A percentile compares a stretch with the other conserved stretches of the same genome.
Conservation (phyloP, 768 basidiomycete species). For the Chalciporus piperatus region DNA sequence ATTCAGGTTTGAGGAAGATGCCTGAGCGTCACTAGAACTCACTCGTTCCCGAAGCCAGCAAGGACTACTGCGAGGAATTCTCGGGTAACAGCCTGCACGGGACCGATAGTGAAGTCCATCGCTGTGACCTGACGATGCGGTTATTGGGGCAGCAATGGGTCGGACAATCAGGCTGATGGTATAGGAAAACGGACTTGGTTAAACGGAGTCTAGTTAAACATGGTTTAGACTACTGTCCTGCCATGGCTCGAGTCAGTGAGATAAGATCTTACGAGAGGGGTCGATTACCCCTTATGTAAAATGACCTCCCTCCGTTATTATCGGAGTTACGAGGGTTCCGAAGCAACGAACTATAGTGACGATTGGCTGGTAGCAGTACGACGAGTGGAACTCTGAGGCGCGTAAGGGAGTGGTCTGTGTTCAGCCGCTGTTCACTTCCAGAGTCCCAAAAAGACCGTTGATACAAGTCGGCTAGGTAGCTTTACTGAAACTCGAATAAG, state of each 20-base stretch:
- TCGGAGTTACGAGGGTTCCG: too few relatives aligned
- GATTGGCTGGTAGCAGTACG: too few relatives aligned
- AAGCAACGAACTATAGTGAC: background rate
- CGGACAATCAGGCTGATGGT: too few relatives aligned
- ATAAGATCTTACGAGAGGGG: background rate
- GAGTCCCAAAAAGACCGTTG: too few relatives aligned
- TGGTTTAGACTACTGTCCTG: too few relatives aligned
- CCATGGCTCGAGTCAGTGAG: background rate
- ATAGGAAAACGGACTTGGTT: too few relatives aligned
- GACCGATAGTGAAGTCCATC: conserved; percentile 66
- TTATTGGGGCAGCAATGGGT: background rate
- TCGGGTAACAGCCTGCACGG: conserved; percentile 49
- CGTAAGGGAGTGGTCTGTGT: too few relatives aligned
- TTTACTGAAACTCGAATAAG: too few relatives aligned
- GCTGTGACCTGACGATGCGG: background rate
- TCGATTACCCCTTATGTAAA: background rate
- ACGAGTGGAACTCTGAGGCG: too few relatives aligned
- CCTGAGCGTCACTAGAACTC: conserved; percentile 24
- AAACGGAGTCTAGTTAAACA: too few relatives aligned
- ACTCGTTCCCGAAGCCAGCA: conserved; percentile 93
- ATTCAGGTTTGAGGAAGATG: background rate
- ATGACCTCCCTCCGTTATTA: background rate
- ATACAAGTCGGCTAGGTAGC: too few relatives aligned
- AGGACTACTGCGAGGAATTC: conserved; percentile 90
- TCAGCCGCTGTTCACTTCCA: too few relatives aligned